These are phyloP conservation scores for Exsudoporus frostii DNA, from an alignment of 768 basidiomycete species.

Conservation along the genomic window DNA sequence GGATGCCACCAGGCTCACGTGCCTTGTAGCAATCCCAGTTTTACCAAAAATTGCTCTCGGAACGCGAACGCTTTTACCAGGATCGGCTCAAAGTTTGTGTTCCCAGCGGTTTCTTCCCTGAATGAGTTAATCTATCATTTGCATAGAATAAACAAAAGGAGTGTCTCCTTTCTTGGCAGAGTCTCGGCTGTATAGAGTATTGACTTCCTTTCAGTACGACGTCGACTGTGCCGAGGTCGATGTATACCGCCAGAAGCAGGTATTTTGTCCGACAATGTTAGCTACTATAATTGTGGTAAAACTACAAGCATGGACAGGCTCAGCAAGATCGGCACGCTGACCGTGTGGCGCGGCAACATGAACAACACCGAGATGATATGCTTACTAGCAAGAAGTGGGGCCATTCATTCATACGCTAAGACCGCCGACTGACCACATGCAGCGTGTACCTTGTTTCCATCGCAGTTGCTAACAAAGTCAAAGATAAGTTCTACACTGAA, in stretches of 20 bases:
- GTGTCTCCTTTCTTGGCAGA: conserved; percentile 3
- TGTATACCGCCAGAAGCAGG: conserved; percentile 77
- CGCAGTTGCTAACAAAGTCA: conserved; percentile 63
- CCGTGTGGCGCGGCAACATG: conserved; percentile 67
- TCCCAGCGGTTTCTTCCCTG: background rate
- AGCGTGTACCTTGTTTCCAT: conserved; percentile 73
- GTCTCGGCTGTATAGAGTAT: background rate
- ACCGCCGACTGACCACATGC: conserved; percentile 1
- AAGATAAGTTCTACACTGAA: conserved; percentile 67
- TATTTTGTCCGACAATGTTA: conserved; percentile 5
- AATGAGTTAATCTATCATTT: conserved; percentile 2
- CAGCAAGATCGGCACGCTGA: conserved; percentile 76
- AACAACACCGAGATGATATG: conserved; percentile 77
- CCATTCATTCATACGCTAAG: background rate
- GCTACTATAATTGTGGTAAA: conserved; percentile 2
- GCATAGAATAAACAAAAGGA: conserved; percentile 34
- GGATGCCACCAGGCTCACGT: conserved; percentile 8
- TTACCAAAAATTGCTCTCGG: conserved; percentile 66
- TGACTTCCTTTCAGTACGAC: conserved; percentile 56
- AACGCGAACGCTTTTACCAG: conserved; percentile 63
- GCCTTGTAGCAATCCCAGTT: conserved; percentile 58
- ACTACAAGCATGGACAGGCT: conserved; percentile 51
- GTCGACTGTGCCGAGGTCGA: conserved; percentile 75
- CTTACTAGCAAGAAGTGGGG: conserved; percentile 75
- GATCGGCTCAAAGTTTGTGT: conserved; percentile 66